Conservation (phyloP, 768 basidiomycete species). For the Amanita molliuscula region DNA sequence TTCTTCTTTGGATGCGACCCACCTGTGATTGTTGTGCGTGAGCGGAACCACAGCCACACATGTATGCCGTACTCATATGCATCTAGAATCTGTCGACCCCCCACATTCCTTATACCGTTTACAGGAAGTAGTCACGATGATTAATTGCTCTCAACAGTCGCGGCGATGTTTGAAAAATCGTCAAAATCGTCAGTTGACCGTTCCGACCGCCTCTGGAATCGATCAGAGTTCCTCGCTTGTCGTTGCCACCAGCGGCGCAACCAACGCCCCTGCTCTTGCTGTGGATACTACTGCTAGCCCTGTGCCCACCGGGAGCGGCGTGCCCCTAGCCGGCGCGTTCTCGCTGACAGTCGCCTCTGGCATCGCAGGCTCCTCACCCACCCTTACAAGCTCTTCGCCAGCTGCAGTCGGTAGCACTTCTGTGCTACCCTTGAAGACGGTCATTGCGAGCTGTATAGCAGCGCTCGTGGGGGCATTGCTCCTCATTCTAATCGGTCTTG, state of each 20-base stretch:
- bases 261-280: slow-evolving; percentile 10
- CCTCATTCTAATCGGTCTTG: slow-evolving; percentile 41
- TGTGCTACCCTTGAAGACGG: slow-evolving; percentile 37
- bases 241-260: slow-evolving; percentile 10
- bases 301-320: slow-evolving; percentile 1
- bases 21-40: neutral
- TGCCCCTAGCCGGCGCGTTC: slow-evolving; percentile 5
- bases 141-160: slow-evolving; percentile 9
- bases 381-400: slow-evolving; percentile 4
- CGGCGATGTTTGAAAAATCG: slow-evolving; percentile 10
- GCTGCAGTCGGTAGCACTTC: slow-evolving; percentile 13
- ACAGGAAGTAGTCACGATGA: slow-evolving; percentile 11
- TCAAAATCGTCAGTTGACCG: slow-evolving; percentile 9
- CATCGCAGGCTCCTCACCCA: neutral
- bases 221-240: slow-evolving; percentile 4
- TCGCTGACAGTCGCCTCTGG: neutral
- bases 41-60: neutral
- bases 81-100: neutral
- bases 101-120: slow-evolving; percentile 7
- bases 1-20: neutral
- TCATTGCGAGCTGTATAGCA: slow-evolving; percentile 54
- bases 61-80: neutral
- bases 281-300: slow-evolving; percentile 10
- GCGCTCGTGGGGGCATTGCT: slow-evolving; percentile 44
- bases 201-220: slow-evolving; percentile 13